Base-by-base conservation (phyloP, 176 grass and related monocot genomes). In the Dactylis glomerata region DNA sequence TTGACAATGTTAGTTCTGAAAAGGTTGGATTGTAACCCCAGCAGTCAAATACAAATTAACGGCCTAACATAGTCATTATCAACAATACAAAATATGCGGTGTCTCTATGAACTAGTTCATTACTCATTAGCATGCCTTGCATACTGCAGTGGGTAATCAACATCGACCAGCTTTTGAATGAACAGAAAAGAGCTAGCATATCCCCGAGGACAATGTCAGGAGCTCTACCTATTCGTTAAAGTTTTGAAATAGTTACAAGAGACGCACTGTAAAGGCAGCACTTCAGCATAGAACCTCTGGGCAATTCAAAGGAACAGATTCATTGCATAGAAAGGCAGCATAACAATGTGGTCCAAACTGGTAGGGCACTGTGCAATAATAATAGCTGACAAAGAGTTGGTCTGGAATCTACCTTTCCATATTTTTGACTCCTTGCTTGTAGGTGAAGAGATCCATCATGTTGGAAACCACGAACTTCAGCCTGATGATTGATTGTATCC, bases 341-440 rank as follows among this genome's bases (percentile, higher is more conserved):
- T 46, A 46, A 75, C 28, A 62, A 0, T 4, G 2, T 30, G 20
- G 73, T 19, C 73, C 51, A 42, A 65, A 57, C 20, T 77, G 27
- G 41, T 22, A 77, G n/a, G 10, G n/a, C 24, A 77, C 28, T 44
- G 49, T 3, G 17, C 58, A 56, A 71, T 52, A 54, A 57, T 36
- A 49, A 64, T 77, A 59, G 15, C 33, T n/a, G 36, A 33, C 13
- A 73, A 19, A 77, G 64, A 71, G 58, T 8, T 52, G 64, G 38
- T 82, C 33, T 68, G 34, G 26, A 28, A 81, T 50, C 45, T 69
- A 99, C 96, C 88, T 96, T 96, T 89, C 96, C 93, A 80, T 98
- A 96, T 73, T 98, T 96, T 81, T 98, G 93, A 90, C 96, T 98
- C 88, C 93, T 92, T 89, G 96, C 96, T 92, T 96, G 96, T 56